Evolutionary conservation across 169 alveolate genomes (phyloP).

Genomic region (Cryptosporidium ubiquitum): DNA sequence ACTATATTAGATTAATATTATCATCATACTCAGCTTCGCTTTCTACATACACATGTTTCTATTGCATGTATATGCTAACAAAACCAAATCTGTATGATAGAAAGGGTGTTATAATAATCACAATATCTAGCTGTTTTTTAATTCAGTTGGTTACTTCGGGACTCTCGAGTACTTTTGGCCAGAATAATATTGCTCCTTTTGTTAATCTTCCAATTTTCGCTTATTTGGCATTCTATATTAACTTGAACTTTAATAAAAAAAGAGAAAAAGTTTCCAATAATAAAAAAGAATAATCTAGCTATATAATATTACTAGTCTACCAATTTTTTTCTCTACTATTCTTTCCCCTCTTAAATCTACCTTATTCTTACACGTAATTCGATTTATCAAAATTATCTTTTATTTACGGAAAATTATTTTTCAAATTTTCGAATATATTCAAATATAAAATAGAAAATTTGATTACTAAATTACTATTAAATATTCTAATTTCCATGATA

Average conservation of each 20-base stretch:
- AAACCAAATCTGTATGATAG: slow-evolving; percentile 52
- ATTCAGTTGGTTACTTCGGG: slow-evolving; percentile 9
- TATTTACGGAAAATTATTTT: too few relatives aligned
- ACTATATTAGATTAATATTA: slow-evolving; percentile 31
- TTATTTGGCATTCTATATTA: slow-evolving; percentile 17
- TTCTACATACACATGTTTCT: slow-evolving; percentile 29
- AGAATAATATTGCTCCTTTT: slow-evolving; percentile 15
- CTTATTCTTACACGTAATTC: not conserved
- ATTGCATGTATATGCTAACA: slow-evolving; percentile 50
- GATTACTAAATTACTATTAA: too few relatives aligned
- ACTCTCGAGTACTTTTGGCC: not conserved
- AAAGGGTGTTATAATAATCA: not conserved
- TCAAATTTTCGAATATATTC: too few relatives aligned
- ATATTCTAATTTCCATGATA: not conserved
- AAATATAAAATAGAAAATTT: too few relatives aligned
- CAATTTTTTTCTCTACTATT: too few relatives aligned
- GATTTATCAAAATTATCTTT: too few relatives aligned
- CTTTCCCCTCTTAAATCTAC: not conserved
- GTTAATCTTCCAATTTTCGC: slow-evolving; percentile 27
- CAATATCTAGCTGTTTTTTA: slow-evolving; percentile 3
- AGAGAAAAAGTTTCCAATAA: not conserved
- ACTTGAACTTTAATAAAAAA: not conserved
- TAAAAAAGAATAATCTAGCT: slow-evolving; percentile 4
- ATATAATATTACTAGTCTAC: not conserved
- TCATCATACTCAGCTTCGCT: slow-evolving; percentile 60